phyloP scores from a whole-genome alignment of 2,329 filamentous ascomycete genomes.

The Hypomyces perniciosus region DNA sequence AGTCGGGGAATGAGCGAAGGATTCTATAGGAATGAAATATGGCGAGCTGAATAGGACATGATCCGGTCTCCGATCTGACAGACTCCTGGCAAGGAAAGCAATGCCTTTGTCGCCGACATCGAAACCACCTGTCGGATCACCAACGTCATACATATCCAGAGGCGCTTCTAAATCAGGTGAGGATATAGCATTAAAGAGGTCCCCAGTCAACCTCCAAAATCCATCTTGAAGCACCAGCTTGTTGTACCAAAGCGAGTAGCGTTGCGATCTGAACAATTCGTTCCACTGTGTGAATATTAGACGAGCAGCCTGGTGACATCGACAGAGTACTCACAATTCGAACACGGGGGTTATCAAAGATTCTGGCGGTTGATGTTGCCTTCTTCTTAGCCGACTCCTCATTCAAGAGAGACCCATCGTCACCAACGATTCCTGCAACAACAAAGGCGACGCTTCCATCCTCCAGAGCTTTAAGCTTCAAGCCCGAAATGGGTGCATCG shows the following conservation, averaged over 20 bases:
- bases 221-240: conserved; percentile 22
- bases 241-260: conserved; percentile 34
- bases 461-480: conserved; percentile 29
- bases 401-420: conserved; percentile 29
- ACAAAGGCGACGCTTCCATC: conserved; percentile 32
- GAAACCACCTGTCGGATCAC: conserved; percentile 20
- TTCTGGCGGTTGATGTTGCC: conserved; percentile 25
- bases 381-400: conserved; percentile 19
- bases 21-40: conserved; percentile 29
- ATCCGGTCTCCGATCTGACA: conserved; percentile 8
- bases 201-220: conserved; percentile 24
- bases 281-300: conserved; percentile 23
- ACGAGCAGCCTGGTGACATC: no score
- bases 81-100: conserved; percentile 25
- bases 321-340: conserved; percentile 23
- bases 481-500: conserved; percentile 24
- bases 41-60: conserved; percentile 18
- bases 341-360: conserved; percentile 27
- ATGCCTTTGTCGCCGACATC: conserved; percentile 31
- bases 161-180: conserved; percentile 28
- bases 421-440: conserved; percentile 27
- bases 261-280: conserved; percentile 24
- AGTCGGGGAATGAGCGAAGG: conserved; percentile 21
- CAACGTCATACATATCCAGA: conserved; percentile 20
- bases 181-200: conserved; percentile 29